A percentile compares a stretch with the other conserved stretches of the same genome.
Evolutionary conservation across 257 asterid genomes (phyloP).

Genomic region (Solanum commersonii): DNA sequence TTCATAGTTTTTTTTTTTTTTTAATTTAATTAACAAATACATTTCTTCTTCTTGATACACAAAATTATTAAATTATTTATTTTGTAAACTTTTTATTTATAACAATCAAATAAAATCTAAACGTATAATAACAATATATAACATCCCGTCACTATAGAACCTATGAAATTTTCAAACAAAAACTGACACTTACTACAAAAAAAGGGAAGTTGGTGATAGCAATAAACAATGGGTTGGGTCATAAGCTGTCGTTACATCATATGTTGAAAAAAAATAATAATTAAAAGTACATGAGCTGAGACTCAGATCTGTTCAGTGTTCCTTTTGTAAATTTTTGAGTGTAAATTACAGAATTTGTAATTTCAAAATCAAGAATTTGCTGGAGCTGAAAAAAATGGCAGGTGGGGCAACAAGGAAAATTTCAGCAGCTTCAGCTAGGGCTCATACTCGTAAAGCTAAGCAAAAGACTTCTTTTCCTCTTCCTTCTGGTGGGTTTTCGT

Average conservation of each 20-base stretch:
- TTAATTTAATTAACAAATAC: neutral
- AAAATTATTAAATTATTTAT: too few species aligned
- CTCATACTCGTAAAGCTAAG: slow-evolving; percentile 65
- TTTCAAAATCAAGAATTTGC: neutral
- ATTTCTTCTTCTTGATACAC: neutral
- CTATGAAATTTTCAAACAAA: neutral
- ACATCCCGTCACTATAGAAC: neutral
- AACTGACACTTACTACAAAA: too few species aligned
- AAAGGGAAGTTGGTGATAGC: neutral
- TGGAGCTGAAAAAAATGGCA: neutral
- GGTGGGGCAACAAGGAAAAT: slow-evolving; percentile 26
- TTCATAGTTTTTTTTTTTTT: too few species aligned
- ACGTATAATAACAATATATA: too few species aligned
- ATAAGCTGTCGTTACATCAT: neutral
- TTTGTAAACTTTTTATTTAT: too few species aligned
- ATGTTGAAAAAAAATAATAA: neutral
- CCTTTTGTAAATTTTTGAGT: neutral
- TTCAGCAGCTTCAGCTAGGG: slow-evolving; percentile 91
- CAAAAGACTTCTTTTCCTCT: slow-evolving; percentile 18
- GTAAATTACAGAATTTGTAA: neutral
- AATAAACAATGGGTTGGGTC: neutral
- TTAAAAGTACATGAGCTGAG: neutral
- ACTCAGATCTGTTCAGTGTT: neutral
- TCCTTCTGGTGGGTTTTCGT: slow-evolving; percentile 31
- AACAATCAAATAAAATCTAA: too few species aligned